phyloP scores from a whole-genome alignment of 495 filamentous ascomycete species.

The Lepidopterella palustris region DNA sequence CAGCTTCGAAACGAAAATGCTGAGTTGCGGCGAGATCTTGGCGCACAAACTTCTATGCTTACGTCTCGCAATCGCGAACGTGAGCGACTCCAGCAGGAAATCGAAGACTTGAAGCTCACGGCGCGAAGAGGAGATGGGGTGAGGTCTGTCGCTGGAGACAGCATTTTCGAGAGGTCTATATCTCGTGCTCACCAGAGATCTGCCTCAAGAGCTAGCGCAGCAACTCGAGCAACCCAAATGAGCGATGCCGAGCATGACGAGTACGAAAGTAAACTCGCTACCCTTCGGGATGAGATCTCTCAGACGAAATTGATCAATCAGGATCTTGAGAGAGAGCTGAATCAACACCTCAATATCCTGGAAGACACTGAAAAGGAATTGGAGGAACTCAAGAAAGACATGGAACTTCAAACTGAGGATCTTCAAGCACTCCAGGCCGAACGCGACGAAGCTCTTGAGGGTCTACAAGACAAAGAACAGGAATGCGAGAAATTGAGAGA shows the following conservation, averaged over 20 bases:
- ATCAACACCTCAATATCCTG: conserved; percentile 37
- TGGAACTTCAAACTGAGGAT: conserved; percentile 47
- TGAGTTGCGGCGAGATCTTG: conserved; percentile 82
- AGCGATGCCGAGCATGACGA: conserved; percentile 82
- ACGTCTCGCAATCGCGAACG: conserved; percentile 93
- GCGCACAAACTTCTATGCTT: conserved; percentile 95
- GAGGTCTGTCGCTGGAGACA: conserved; percentile 71
- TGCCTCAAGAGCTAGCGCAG: conserved; percentile 64
- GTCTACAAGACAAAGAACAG: conserved; percentile 70
- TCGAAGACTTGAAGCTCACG: conserved; percentile 88
- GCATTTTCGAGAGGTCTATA: conserved; percentile 85
- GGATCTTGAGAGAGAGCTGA: conserved; percentile 39
- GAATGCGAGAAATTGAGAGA: conserved; percentile 72
- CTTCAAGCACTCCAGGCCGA: conserved; percentile 75
- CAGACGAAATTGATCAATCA: conserved; percentile 73
- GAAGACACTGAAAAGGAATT: conserved; percentile 34
- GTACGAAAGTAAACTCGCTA: conserved; percentile 71
- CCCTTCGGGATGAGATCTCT: conserved; percentile 79
- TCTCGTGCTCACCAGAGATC: conserved; percentile 74
- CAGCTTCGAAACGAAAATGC: conserved; percentile 87
- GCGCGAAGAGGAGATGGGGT: conserved; percentile 60
- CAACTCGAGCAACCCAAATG: conserved; percentile 58
- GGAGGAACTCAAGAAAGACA: conserved; percentile 34
- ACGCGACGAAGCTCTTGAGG: conserved; percentile 74
- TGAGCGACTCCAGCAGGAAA: conserved; percentile 90